Evolutionary conservation across 495 filamentous ascomycete genomes (phyloP).

Genomic region (Cercophora sp.): DNA sequence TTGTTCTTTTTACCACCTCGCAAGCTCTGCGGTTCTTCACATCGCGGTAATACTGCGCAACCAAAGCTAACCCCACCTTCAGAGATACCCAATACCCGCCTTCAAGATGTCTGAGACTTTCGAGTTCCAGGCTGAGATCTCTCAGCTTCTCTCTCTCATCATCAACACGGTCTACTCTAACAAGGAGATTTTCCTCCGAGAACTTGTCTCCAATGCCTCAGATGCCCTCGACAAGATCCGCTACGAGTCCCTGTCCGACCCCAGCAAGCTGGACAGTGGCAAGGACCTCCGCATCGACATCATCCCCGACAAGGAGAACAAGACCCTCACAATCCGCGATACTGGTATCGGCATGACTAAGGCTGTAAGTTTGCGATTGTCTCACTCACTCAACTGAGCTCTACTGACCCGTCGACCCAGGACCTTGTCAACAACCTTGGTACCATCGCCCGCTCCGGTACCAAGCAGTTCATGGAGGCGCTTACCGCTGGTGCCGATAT

Average conservation of each 20-base stretch:
- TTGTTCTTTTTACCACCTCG: not conserved
- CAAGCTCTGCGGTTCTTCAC: not conserved
- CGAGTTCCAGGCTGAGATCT: slow-evolving; percentile 99
- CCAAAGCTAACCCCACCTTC: not conserved
- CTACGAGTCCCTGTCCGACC: slow-evolving; percentile 95
- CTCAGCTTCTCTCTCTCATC: slow-evolving; percentile 97
- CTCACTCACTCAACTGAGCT: slow-evolving; percentile 23
- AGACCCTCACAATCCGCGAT: slow-evolving; percentile 95
- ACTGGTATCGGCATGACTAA: slow-evolving; percentile 99
- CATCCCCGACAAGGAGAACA: slow-evolving; percentile 91
- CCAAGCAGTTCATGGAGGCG: slow-evolving; percentile 99
- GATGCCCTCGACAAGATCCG: slow-evolving; percentile 99
- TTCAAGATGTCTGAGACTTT: slow-evolving; percentile 87
- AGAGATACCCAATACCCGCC: slow-evolving; percentile 6
- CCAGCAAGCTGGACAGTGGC: slow-evolving; percentile 89
- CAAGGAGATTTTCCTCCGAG: slow-evolving; percentile 99
- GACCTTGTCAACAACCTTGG: slow-evolving; percentile 99
- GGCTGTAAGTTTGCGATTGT: slow-evolving; percentile 65
- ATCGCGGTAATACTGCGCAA: not conserved
- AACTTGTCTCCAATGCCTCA: slow-evolving; percentile 94
- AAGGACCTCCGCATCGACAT: slow-evolving; percentile 99
- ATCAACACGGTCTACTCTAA: slow-evolving; percentile 99
- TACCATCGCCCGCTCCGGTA: slow-evolving; percentile 97
- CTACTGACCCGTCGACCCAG: too few species aligned
- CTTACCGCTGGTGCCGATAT: slow-evolving; percentile 97